These are phyloP conservation scores for Leccinum imitatum DNA, from an alignment of 768 basidiomycete species.

Conservation along the genomic window DNA sequence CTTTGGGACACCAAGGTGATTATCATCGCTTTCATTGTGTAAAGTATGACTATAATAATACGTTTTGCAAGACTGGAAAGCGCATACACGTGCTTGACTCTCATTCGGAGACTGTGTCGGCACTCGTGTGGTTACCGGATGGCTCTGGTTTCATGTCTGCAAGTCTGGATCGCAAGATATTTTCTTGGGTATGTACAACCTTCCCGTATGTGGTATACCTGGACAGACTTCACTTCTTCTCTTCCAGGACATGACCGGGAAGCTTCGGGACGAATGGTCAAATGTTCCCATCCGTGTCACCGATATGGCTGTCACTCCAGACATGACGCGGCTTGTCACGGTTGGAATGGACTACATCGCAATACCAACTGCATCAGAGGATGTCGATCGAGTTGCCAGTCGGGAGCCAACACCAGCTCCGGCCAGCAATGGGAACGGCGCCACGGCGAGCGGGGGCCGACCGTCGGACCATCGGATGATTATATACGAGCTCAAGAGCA, in stretches of 20 bases:
- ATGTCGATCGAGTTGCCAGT: slow-evolving; percentile 28
- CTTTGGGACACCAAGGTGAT: slow-evolving; percentile 88
- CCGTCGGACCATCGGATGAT: slow-evolving; percentile 63
- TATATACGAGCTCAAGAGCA: slow-evolving; percentile 72
- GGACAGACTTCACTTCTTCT: too few relatives aligned
- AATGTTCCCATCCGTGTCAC: slow-evolving; percentile 68
- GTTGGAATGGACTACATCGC: slow-evolving; percentile 62
- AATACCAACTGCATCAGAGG: slow-evolving; percentile 17
- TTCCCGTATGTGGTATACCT: too few relatives aligned
- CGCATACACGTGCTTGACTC: too few relatives aligned
- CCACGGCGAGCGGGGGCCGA: slow-evolving; percentile 36
- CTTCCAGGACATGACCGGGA: too few relatives aligned
- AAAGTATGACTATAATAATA: slow-evolving; percentile 4
- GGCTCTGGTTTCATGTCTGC: too few relatives aligned
- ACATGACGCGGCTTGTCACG: slow-evolving; percentile 80
- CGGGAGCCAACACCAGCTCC: slow-evolving; percentile 38
- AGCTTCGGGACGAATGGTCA: too few relatives aligned
- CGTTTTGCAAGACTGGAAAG: background rate
- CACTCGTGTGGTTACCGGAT: too few relatives aligned
- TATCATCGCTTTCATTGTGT: slow-evolving; percentile 5
- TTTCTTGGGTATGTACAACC: too few relatives aligned
- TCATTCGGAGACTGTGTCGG: too few relatives aligned
- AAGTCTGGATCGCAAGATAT: too few relatives aligned
- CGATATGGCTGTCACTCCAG: slow-evolving; percentile 85
- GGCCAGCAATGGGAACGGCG: slow-evolving; percentile 33